phyloP scores from a whole-genome alignment of 331 rosid genomes.

The Cydonia oblonga region DNA sequence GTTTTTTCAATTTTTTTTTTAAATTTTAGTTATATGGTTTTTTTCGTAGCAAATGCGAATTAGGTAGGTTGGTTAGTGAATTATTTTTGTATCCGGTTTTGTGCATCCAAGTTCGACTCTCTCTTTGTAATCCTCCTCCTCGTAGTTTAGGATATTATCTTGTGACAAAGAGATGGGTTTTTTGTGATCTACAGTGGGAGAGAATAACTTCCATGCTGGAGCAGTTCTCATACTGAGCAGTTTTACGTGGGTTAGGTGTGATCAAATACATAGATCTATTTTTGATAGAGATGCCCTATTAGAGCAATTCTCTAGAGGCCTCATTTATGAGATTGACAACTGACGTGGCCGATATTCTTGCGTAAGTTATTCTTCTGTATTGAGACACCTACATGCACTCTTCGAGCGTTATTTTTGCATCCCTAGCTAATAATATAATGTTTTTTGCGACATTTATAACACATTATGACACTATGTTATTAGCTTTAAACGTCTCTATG shows the following conservation, averaged over 20 bases:
- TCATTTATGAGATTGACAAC: background rate
- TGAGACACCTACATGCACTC: background rate
- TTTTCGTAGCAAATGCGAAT: background rate
- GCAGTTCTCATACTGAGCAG: background rate
- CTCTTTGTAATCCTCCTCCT: no score
- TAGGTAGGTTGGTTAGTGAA: background rate
- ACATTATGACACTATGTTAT: no score
- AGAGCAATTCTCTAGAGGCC: no score
- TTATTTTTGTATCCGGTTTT: no score
- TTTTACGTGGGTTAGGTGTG: background rate
- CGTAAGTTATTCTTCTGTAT: no score
- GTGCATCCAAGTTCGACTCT: background rate
- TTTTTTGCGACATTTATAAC: no score
- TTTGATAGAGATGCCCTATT: no score
- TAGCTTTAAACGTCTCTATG: no score
- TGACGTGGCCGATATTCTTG: background rate
- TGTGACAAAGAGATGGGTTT: no score
- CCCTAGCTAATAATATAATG: background rate
- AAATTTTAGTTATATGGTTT: background rate
- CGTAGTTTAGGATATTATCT: background rate
- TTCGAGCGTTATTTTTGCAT: fast-evolving
- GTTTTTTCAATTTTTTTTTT: background rate
- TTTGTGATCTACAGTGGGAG: no score
- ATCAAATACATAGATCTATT: background rate
- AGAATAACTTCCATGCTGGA: background rate